A percentile compares a stretch with the other conserved stretches of the same genome.
These are phyloP conservation scores for Hemileccinum rubropunctum DNA, from an alignment of 768 basidiomycete species.

Conservation along the genomic window DNA sequence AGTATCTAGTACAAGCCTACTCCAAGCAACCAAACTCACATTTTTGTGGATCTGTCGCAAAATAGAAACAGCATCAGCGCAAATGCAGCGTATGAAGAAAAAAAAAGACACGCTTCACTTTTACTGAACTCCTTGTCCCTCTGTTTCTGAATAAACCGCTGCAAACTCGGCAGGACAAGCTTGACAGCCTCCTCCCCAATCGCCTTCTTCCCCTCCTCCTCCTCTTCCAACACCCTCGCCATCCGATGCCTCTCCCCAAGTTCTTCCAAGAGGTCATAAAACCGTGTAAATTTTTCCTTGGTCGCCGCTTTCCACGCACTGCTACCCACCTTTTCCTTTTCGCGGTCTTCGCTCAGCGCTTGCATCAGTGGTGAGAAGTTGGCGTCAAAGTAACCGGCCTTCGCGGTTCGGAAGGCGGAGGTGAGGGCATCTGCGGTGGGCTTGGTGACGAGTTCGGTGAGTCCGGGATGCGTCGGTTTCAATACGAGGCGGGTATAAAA, in stretches of 20 bases:
- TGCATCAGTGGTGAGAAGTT: conserved; percentile 81
- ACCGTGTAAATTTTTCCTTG: conserved; percentile 81
- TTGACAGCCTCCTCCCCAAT: conserved; percentile 74
- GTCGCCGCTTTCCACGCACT: conserved; percentile 50
- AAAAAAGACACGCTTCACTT: conserved; percentile 46
- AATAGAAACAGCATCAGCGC: neutral
- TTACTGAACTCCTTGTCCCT: conserved; percentile 83
- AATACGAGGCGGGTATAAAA: conserved; percentile 58
- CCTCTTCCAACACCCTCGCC: conserved; percentile 66
- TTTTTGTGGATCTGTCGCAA: conserved; percentile 46
- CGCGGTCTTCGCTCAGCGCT: conserved; percentile 45
- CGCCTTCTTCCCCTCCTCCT: conserved; percentile 53
- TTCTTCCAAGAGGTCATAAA: conserved; percentile 80
- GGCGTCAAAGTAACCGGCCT: conserved; percentile 80
- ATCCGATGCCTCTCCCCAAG: conserved; percentile 72
- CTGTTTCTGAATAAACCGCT: conserved; percentile 72
- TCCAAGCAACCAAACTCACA: conserved; percentile 34
- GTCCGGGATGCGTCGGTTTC: conserved; percentile 44
- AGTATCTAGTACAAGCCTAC: conserved; percentile 2
- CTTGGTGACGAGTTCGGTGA: conserved; percentile 54
- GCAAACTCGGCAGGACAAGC: conserved; percentile 71
- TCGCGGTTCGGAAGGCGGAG: conserved; percentile 74
- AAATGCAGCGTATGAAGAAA: conserved; percentile 8
- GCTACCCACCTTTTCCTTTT: conserved; percentile 45
- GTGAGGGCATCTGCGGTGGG: conserved; percentile 61